Percentiles rank a stretch among this genome's conserved stretches.
phyloP scores from a whole-genome alignment of 495 filamentous ascomycete genomes.

The Clohesyomyces aquaticus region DNA sequence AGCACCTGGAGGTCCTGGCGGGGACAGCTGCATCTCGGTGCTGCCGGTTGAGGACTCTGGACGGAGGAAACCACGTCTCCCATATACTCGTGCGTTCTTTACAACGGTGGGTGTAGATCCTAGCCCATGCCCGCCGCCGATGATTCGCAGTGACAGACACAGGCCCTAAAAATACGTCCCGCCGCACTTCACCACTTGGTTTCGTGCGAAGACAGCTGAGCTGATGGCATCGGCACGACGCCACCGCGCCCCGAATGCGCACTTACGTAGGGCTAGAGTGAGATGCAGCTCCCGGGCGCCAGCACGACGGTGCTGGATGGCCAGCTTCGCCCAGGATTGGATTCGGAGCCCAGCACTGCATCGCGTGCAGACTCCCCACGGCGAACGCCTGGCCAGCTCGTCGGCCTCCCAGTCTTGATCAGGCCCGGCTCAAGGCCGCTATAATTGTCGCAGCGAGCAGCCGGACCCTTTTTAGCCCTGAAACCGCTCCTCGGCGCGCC shows the following conservation, averaged over 20 bases:
- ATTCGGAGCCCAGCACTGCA: not conserved
- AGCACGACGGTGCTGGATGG: slow-evolving; percentile 27
- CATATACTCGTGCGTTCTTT: no score
- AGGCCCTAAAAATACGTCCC: no score
- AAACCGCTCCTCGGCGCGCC: not conserved
- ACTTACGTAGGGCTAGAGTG: slow-evolving; percentile 13
- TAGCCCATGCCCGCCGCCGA: no score
- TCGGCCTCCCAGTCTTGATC: not conserved
- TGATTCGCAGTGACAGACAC: no score
- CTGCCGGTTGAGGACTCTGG: no score
- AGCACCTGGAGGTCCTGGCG: not conserved
- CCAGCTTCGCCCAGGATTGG: slow-evolving; percentile 17
- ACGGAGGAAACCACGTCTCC: no score
- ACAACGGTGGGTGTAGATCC: no score
- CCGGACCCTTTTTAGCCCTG: not conserved
- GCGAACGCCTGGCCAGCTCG: not conserved
- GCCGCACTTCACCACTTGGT: no score
- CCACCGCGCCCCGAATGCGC: slow-evolving; percentile 15
- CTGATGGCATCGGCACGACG: not conserved
- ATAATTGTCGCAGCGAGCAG: slow-evolving; percentile 9
- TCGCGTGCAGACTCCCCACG: slow-evolving; percentile 9
- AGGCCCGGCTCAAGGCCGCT: slow-evolving; percentile 2
- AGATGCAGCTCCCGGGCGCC: slow-evolving; percentile 7
- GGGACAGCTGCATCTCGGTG: no score
- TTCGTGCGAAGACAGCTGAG: not conserved